A percentile compares a stretch with the other conserved stretches of the same genome.
These are phyloP conservation scores for Umbellularia californica DNA, from an alignment of 164 flowering plant species.

Conservation along the genomic window DNA sequence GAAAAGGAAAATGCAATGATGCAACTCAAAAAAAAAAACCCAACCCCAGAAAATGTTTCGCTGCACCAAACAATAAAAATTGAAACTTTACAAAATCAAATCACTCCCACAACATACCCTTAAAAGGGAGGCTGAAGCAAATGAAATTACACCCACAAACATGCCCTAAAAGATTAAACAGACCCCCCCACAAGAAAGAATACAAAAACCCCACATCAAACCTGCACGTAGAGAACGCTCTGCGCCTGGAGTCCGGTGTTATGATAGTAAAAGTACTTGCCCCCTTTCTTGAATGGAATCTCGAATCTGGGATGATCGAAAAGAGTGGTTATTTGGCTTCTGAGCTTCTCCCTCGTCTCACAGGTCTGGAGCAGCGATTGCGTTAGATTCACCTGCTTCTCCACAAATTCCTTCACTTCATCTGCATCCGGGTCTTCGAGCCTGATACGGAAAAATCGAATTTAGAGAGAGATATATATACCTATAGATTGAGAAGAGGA, in stretches of 20 bases:
- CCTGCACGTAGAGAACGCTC: slow-evolving; percentile 84
- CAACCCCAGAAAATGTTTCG: no score
- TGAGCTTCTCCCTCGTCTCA: slow-evolving; percentile 66
- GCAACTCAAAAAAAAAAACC: no score
- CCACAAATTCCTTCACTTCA: slow-evolving; percentile 81
- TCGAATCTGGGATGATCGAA: slow-evolving; percentile 77
- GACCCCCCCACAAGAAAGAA: background rate
- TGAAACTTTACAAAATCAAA: no score
- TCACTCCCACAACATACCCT: background rate
- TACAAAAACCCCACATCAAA: slow-evolving; percentile 7
- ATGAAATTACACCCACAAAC: no score
- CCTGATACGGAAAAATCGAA: slow-evolving; percentile 34
- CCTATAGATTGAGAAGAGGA: background rate
- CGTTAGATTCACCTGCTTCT: slow-evolving; percentile 66
- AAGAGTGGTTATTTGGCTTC: slow-evolving; percentile 52
- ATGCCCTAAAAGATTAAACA: no score
- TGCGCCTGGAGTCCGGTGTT: slow-evolving; percentile 96
- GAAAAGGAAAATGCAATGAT: no score
- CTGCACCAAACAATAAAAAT: no score
- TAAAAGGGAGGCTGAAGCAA: background rate
- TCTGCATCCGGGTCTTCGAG: slow-evolving; percentile 92
- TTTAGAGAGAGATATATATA: background rate
- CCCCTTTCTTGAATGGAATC: slow-evolving; percentile 60
- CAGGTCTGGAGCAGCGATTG: slow-evolving; percentile 59
- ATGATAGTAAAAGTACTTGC: slow-evolving; percentile 86